Conservation (phyloP, 2,329 filamentous ascomycete genomes). For the Colletotrichum orbiculare region DNA sequence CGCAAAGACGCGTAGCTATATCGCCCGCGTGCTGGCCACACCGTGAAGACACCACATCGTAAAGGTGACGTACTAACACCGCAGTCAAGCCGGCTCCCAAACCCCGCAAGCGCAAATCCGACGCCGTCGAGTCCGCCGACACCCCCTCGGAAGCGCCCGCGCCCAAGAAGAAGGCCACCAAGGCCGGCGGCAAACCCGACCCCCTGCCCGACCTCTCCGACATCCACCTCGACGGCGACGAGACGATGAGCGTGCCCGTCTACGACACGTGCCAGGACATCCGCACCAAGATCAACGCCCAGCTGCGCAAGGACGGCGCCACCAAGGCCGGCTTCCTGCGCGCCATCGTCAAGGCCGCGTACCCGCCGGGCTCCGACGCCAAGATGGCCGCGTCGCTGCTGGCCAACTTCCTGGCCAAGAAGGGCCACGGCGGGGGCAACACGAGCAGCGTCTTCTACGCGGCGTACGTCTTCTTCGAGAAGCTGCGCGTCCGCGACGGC, state of each 20-base stretch:
- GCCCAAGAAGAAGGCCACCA: slow-evolving; percentile 4
- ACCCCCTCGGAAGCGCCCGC: neutral
- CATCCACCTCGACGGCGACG: slow-evolving; percentile 60
- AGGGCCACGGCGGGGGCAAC: slow-evolving; percentile 59
- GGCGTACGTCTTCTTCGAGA: slow-evolving; percentile 70
- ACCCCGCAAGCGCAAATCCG: slow-evolving; percentile 34
- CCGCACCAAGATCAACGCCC: slow-evolving; percentile 65
- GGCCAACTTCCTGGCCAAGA: slow-evolving; percentile 61
- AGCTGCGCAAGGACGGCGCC: slow-evolving; percentile 58
- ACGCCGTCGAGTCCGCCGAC: slow-evolving; percentile 16
- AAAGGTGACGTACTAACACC: neutral
- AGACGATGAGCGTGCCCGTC: slow-evolving; percentile 55
- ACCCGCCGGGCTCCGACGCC: slow-evolving; percentile 45
- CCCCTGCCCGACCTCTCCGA: slow-evolving; percentile 44
- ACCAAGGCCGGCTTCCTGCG: slow-evolving; percentile 64
- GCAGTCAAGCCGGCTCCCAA: slow-evolving; percentile 12
- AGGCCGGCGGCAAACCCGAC: neutral
- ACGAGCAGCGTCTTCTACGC: slow-evolving; percentile 62
- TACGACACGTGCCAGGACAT: slow-evolving; percentile 69
- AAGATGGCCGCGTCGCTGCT: slow-evolving; percentile 58
- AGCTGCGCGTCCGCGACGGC: slow-evolving; percentile 60
- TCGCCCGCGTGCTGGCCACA: neutral
- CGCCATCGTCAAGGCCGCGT: slow-evolving; percentile 53
- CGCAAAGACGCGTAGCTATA: neutral
- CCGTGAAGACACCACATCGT: neutral